phyloP scores from a whole-genome alignment of 2,329 filamentous ascomycete species.

The Huntiella omanensis region DNA sequence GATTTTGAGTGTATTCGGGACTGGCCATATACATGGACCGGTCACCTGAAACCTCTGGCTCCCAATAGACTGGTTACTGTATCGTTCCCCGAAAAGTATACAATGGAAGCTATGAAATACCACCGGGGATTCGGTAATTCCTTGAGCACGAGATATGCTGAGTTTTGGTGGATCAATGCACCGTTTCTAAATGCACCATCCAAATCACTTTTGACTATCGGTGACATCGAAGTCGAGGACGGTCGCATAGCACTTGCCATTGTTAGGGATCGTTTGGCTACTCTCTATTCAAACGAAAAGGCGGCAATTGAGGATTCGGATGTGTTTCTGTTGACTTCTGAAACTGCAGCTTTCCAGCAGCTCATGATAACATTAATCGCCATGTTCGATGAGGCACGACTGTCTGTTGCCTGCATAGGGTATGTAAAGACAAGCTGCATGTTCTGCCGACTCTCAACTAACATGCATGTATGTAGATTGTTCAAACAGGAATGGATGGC shows the following conservation, averaged over 20 bases:
- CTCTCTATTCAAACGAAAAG: not conserved
- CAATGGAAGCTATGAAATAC: not conserved
- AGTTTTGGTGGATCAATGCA: constrained; percentile 3
- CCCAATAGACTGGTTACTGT: not conserved
- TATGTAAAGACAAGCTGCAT: not conserved
- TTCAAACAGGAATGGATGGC: too few species aligned
- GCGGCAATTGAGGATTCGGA: constrained; percentile 17
- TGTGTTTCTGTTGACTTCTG: constrained; percentile 33
- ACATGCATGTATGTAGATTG: too few species aligned
- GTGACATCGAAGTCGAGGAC: constrained; percentile 1
- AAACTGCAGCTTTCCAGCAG: constrained; percentile 33
- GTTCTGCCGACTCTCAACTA: not conserved
- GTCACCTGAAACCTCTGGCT: too few species aligned
- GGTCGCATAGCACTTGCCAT: not conserved
- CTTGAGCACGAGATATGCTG: not conserved
- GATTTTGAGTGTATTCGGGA: too few species aligned
- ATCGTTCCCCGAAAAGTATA: not conserved
- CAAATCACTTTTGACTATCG: not conserved
- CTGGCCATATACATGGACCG: too few species aligned
- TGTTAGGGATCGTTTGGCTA: constrained; percentile 2
- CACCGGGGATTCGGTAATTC: not conserved
- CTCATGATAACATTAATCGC: constrained; percentile 8
- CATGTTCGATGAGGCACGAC: not conserved
- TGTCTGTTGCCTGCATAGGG: constrained; percentile 1
- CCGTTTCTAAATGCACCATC: constrained; percentile 1